Conservation (phyloP, 345 rosid species). For the Ceriops zippeliana region DNA sequence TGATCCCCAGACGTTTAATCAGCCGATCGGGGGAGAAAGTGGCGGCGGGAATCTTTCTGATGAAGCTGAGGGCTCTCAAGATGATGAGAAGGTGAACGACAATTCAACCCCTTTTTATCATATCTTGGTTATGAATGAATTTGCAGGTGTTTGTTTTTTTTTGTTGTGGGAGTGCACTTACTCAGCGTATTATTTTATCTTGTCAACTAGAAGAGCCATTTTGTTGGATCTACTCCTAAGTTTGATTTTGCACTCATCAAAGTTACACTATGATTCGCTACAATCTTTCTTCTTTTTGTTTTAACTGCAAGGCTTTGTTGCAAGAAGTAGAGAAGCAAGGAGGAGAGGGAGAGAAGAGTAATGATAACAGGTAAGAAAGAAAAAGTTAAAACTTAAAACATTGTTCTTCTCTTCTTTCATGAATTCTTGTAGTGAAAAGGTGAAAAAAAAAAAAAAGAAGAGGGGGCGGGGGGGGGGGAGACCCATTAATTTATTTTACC, state of each 20-base stretch:
- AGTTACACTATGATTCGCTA: constrained; percentile 1
- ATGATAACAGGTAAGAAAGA: constrained; percentile 58
- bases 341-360: constrained; percentile 24
- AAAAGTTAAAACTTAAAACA: constrained; percentile 14
- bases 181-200: constrained; percentile 17
- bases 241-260: constrained; percentile 30
- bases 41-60: constrained; percentile 18
- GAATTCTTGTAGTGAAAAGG: constrained; percentile 36
- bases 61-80: constrained; percentile 1
- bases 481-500: constrained; percentile 30
- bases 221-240: constrained; percentile 12
- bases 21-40: constrained; percentile 30
- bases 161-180: constrained; percentile 33
- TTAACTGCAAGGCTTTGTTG: constrained; percentile 27
- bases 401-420: constrained; percentile 36
- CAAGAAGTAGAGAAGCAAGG: constrained; percentile 10
- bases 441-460: constrained; percentile 21
- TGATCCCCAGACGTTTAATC: constrained; percentile 31
- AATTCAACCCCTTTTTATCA: neutral
- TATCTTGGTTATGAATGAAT: constrained; percentile 1
- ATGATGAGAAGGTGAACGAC: constrained; percentile 17
- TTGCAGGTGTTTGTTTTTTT: neutral
- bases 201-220: constrained; percentile 12
- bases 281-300: constrained; percentile 3
- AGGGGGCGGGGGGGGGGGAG: constrained; percentile 4